phyloP scores from a whole-genome alignment of 768 basidiomycete species.

The Russula compacta region DNA sequence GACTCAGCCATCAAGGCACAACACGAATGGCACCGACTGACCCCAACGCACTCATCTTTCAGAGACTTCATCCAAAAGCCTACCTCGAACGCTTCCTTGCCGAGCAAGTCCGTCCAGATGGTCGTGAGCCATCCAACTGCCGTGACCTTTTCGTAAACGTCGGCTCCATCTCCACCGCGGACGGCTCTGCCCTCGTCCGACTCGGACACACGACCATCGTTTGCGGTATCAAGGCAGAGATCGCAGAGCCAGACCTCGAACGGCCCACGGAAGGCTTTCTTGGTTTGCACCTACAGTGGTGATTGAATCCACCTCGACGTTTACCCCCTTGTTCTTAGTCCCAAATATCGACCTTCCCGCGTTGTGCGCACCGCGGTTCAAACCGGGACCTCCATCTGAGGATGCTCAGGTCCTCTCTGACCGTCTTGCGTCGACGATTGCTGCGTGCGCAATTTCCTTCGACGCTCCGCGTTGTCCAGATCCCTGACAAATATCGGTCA shows the following conservation, averaged over 20 bases:
- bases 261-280: conserved; percentile 69
- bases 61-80: conserved; percentile 78
- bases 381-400: conserved; percentile 89
- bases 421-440: conserved; percentile 64
- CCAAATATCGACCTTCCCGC: conserved; percentile 94
- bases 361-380: conserved; percentile 87
- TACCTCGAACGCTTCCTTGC: conserved; percentile 83
- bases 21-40: neutral
- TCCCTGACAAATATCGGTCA: neutral
- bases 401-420: conserved; percentile 91
- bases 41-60: conserved; percentile 46
- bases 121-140: conserved; percentile 60
- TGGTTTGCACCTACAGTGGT: conserved; percentile 40
- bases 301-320: neutral
- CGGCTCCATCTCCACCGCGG: conserved; percentile 89
- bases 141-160: conserved; percentile 70
- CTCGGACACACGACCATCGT: conserved; percentile 92
- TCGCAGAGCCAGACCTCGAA: conserved; percentile 82
- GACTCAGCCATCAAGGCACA: too few species aligned
- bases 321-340: conserved; percentile 37
- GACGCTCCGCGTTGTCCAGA: neutral
- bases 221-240: conserved; percentile 93
- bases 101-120: conserved; percentile 76
- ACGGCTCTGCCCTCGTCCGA: conserved; percentile 86
- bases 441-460: conserved; percentile 44